These are phyloP conservation scores for Beverwykella pulmonaria DNA, from an alignment of 495 filamentous ascomycete species.

Conservation along the genomic window DNA sequence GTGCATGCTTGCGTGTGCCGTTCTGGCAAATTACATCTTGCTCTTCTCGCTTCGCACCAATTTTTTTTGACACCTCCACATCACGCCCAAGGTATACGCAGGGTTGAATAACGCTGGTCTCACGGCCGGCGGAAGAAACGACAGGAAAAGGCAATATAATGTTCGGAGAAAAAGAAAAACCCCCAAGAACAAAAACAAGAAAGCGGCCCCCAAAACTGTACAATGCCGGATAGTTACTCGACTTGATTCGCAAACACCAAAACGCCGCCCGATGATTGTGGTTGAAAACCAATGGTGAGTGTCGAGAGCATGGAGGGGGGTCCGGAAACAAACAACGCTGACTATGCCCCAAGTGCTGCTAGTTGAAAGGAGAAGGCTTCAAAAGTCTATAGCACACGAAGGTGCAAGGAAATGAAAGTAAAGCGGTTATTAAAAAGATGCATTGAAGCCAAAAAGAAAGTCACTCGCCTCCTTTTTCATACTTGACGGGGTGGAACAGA, in stretches of 20 bases:
- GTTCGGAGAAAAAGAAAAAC: background rate
- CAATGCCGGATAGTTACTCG: background rate
- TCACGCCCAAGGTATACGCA: slow-evolving; percentile 12
- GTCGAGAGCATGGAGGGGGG: slow-evolving; percentile 3
- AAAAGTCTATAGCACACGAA: slow-evolving; percentile 9
- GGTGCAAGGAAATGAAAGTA: slow-evolving; percentile 4
- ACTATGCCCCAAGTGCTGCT: slow-evolving; percentile 21
- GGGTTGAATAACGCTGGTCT: background rate
- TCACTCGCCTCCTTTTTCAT: slow-evolving; percentile 40
- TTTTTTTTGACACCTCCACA: background rate
- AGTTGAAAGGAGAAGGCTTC: background rate
- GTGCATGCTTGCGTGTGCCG: background rate
- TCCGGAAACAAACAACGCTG: slow-evolving; percentile 21
- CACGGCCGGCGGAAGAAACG: slow-evolving; percentile 5
- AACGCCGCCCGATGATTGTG: slow-evolving; percentile 34
- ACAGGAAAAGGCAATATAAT: background rate
- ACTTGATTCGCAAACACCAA: slow-evolving; percentile 5
- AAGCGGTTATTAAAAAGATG: slow-evolving; percentile 27
- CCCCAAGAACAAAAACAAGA: background rate
- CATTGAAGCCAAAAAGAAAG: slow-evolving; percentile 6
- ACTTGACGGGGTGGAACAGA: slow-evolving; percentile 48
- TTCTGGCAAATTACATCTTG: slow-evolving; percentile 18
- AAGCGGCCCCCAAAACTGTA: background rate
- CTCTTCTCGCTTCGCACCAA: background rate
- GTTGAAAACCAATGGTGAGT: slow-evolving; percentile 16